phyloP scores from a whole-genome alignment of 2,329 filamentous ascomycete species.

The Diaporthe sp. region DNA sequence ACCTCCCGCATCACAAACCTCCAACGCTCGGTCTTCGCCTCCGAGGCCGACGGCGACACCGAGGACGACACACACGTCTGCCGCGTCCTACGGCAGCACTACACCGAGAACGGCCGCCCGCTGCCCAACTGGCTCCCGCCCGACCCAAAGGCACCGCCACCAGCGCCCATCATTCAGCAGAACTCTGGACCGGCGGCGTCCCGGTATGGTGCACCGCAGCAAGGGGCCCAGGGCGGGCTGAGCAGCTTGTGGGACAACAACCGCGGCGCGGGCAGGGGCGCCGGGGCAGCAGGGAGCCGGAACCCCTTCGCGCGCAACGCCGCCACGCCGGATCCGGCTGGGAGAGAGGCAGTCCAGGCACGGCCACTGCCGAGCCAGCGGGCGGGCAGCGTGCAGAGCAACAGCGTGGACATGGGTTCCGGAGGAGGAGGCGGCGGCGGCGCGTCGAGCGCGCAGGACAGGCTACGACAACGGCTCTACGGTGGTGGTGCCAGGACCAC shows the following conservation, averaged over 20 bases:
- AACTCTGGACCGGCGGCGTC: conserved; percentile 57
- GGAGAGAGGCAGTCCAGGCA: conserved; percentile 55
- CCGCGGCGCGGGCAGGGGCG: conserved; percentile 43
- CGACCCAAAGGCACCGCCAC: conserved; percentile 82
- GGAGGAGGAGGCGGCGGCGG: conserved; percentile 47
- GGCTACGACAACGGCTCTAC: conserved; percentile 84
- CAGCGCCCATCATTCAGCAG: conserved; percentile 66
- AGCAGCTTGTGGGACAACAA: conserved; percentile 72
- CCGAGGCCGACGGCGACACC: conserved; percentile 78
- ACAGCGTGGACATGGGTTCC: conserved; percentile 43
- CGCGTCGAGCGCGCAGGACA: conserved; percentile 78
- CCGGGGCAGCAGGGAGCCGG: conserved; percentile 30
- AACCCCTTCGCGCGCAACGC: conserved; percentile 49
- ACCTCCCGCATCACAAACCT: conserved; percentile 77
- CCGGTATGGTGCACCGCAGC: conserved; percentile 64
- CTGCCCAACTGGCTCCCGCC: conserved; percentile 91
- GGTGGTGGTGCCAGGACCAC: conserved; percentile 69
- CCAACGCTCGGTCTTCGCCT: conserved; percentile 58
- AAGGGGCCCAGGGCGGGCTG: conserved; percentile 56
- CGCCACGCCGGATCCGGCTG: conserved; percentile 52
- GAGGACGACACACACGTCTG: conserved; percentile 96
- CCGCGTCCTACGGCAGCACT: conserved; percentile 92
- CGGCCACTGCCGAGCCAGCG: conserved; percentile 80
- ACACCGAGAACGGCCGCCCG: conserved; percentile 85
- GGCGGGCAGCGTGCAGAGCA: conserved; percentile 79